These are phyloP conservation scores for Conringia planisiliqua DNA, from an alignment of 345 rosid genomes.

Conservation along the genomic window DNA sequence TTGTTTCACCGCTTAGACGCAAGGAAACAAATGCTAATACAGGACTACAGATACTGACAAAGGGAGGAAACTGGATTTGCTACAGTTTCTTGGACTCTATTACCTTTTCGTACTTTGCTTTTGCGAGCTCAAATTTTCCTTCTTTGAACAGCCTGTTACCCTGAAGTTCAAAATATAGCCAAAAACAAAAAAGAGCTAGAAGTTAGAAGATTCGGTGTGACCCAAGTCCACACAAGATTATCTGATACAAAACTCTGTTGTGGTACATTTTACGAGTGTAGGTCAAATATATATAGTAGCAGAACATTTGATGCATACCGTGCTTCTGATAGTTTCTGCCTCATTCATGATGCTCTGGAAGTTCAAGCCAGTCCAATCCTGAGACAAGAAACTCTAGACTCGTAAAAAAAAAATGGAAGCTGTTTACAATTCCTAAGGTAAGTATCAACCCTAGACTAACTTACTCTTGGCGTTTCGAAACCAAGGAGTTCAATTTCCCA, in stretches of 20 bases:
- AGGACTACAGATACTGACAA: not conserved
- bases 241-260: slow-evolving; percentile 10
- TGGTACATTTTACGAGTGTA: not conserved
- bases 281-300: not conserved
- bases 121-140: slow-evolving; percentile 93
- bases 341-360: slow-evolving; percentile 89
- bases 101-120: slow-evolving; percentile 96
- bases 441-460: not conserved
- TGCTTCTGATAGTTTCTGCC: slow-evolving; percentile 79
- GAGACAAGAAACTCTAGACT: slow-evolving; percentile 23
- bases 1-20: not conserved
- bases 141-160: slow-evolving; percentile 95
- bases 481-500: slow-evolving; percentile 98
- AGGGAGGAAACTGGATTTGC: not conserved
- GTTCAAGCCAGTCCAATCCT: slow-evolving; percentile 98
- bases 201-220: not conserved
- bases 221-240: not conserved
- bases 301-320: slow-evolving; percentile 43
- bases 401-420: slow-evolving; percentile 1
- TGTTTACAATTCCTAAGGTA: not conserved
- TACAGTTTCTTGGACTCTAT: not conserved
- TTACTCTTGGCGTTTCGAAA: slow-evolving; percentile 93
- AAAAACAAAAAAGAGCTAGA: not conserved
- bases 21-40: slow-evolving; percentile 3
- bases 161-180: slow-evolving; percentile 44